Evolutionary conservation across 208 protist genomes (phyloP).

Genomic region (Leptomonas seymouri): DNA sequence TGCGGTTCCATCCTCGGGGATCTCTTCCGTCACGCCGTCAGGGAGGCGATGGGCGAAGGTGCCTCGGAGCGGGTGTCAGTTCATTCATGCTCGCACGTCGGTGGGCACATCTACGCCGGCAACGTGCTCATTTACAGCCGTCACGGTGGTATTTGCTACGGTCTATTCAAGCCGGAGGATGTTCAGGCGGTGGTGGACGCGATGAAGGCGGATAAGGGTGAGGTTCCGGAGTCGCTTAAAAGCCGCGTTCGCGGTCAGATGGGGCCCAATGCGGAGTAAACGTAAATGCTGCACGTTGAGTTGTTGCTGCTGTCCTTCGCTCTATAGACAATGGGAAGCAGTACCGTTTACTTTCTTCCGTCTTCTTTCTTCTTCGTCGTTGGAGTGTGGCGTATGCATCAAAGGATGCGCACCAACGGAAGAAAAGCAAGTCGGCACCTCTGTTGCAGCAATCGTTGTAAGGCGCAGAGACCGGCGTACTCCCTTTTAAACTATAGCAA

Average conservation of each 20-base stretch:
- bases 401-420: too few species aligned
- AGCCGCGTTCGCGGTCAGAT: slow-evolving; percentile 65
- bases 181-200: slow-evolving; percentile 61
- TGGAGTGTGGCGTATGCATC: too few species aligned
- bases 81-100: slow-evolving; percentile 80
- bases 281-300: neutral
- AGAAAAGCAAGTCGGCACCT: too few species aligned
- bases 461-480: too few species aligned
- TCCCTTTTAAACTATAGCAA: too few species aligned
- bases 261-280: slow-evolving; percentile 10
- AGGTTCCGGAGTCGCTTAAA: slow-evolving; percentile 58
- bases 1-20: slow-evolving; percentile 88
- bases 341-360: too few species aligned
- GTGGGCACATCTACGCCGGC: slow-evolving; percentile 91
- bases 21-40: slow-evolving; percentile 69
- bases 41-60: slow-evolving; percentile 37
- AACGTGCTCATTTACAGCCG: slow-evolving; percentile 91
- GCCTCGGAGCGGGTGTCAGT: slow-evolving; percentile 55
- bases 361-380: too few species aligned
- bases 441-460: too few species aligned
- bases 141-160: slow-evolving; percentile 84
- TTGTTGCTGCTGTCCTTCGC: too few species aligned
- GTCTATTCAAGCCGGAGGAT: slow-evolving; percentile 82
- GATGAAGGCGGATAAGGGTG: slow-evolving; percentile 47
- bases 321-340: too few species aligned